A percentile compares a stretch with the other conserved stretches of the same genome.
Evolutionary conservation across 2,329 filamentous ascomycete genomes (phyloP).

Genomic region (Ceratocystis huliohia): DNA sequence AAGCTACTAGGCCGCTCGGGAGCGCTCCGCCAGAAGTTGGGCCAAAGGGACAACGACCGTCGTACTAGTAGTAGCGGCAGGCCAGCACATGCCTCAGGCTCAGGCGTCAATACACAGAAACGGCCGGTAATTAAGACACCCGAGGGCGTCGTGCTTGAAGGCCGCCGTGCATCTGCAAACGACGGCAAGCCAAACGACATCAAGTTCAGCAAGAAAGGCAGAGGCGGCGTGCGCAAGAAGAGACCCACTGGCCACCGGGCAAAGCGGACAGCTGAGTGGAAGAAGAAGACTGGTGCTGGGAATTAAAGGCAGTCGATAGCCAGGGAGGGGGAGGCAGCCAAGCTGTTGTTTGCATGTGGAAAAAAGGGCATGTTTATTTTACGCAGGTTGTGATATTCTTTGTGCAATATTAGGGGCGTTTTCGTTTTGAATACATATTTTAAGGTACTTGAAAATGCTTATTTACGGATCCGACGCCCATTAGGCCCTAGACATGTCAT

Average conservation of each 20-base stretch:
- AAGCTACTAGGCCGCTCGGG: constrained; percentile 62
- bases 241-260: constrained; percentile 32
- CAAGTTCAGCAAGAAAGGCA: constrained; percentile 46
- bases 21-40: constrained; percentile 37
- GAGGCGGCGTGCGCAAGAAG: constrained; percentile 29
- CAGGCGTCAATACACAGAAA: constrained; percentile 20
- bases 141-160: constrained; percentile 68
- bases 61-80: constrained; percentile 21
- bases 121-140: constrained; percentile 40
- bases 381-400: background rate
- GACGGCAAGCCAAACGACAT: constrained; percentile 51
- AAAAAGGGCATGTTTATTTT: background rate
- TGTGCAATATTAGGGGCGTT: constrained; percentile 8
- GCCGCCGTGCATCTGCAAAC: constrained; percentile 56
- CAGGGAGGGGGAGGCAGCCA: background rate
- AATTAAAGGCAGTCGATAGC: background rate
- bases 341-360: background rate
- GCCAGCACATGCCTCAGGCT: constrained; percentile 20
- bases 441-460: background rate
- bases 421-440: constrained; percentile 11
- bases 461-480: background rate
- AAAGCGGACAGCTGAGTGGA: constrained; percentile 34
- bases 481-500: background rate
- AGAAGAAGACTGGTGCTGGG: constrained; percentile 28
- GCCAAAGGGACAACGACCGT: constrained; percentile 23